Percentiles rank a stretch among this genome's conserved stretches.
phyloP scores from a whole-genome alignment of 148 eudicot species.

The Nyssa sinensis region DNA sequence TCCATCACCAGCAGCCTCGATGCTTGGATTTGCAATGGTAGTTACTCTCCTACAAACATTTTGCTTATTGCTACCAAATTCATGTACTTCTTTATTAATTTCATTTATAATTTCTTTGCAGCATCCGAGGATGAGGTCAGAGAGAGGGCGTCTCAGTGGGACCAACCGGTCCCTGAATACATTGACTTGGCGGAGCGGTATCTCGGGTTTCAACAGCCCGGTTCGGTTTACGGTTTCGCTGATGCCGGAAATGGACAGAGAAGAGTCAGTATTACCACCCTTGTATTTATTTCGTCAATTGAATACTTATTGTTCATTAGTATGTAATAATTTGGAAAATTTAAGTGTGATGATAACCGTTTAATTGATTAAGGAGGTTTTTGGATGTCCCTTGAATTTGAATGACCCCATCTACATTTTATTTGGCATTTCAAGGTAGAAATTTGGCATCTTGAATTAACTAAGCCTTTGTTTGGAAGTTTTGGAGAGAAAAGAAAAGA shows the following conservation, averaged over 20 bases:
- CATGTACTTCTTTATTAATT: background rate
- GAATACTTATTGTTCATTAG: background rate
- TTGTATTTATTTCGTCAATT: background rate
- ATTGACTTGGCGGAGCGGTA: conserved; percentile 68
- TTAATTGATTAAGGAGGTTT: background rate
- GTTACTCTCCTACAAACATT: background rate
- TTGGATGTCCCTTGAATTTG: background rate
- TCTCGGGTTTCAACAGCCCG: conserved; percentile 85
- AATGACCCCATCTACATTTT: background rate
- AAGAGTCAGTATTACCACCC: conserved; percentile 46
- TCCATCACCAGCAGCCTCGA: conserved; percentile 57
- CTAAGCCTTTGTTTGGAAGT: too few species aligned
- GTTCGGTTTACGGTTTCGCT: conserved; percentile 63
- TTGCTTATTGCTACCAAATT: background rate
- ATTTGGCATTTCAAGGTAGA: background rate
- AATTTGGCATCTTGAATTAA: too few species aligned
- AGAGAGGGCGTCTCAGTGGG: conserved; percentile 91
- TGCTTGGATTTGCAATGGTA: conserved; percentile 78
- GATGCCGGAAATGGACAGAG: conserved; percentile 66
- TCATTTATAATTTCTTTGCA: conserved; percentile 21
- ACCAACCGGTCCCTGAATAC: conserved; percentile 75
- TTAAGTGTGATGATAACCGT: background rate
- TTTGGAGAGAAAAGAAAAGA: too few species aligned
- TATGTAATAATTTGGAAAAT: background rate
- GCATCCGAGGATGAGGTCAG: conserved; percentile 80